phyloP scores from a whole-genome alignment of 805 yeast species.

The Jamesozyma lodderae region DNA sequence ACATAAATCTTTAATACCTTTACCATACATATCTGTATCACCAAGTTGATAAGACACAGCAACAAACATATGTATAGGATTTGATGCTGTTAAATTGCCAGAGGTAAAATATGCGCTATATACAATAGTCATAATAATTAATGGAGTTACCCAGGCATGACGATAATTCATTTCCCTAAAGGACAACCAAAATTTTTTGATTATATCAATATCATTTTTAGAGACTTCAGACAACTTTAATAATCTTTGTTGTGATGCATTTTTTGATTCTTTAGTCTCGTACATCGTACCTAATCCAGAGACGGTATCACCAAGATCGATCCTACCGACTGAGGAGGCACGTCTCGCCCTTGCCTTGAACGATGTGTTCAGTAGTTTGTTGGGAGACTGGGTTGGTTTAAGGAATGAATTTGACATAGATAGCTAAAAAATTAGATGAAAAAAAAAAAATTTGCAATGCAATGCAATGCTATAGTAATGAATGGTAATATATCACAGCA shows the following conservation, averaged over 20 bases:
- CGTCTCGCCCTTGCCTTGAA: conserved; percentile 24
- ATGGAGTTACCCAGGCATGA: conserved; percentile 67
- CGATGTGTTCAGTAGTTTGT: not conserved
- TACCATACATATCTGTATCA: conserved; percentile 63
- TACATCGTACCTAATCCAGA: conserved; percentile 62
- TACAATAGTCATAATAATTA: conserved; percentile 37
- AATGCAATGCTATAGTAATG: too few species aligned
- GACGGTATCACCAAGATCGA: conserved; percentile 63
- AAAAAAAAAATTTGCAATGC: too few species aligned
- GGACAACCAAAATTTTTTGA: conserved; percentile 47
- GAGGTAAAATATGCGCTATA: conserved; percentile 43
- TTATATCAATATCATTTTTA: conserved; percentile 43
- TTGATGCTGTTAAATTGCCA: conserved; percentile 48
- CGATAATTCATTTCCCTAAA: conserved; percentile 36
- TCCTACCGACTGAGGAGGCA: conserved; percentile 65
- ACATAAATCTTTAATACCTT: conserved; percentile 74
- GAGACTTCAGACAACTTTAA: conserved; percentile 15
- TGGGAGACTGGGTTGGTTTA: not conserved
- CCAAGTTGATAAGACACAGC: conserved; percentile 54
- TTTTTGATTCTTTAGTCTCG: conserved; percentile 36
- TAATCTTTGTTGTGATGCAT: conserved; percentile 22
- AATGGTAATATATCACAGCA: too few species aligned
- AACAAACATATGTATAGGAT: conserved; percentile 56
- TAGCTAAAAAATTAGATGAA: too few species aligned
- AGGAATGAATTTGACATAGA: not conserved